phyloP scores from a whole-genome alignment of 108 stramenopile genomes.

The Nitzschia sp. region DNA sequence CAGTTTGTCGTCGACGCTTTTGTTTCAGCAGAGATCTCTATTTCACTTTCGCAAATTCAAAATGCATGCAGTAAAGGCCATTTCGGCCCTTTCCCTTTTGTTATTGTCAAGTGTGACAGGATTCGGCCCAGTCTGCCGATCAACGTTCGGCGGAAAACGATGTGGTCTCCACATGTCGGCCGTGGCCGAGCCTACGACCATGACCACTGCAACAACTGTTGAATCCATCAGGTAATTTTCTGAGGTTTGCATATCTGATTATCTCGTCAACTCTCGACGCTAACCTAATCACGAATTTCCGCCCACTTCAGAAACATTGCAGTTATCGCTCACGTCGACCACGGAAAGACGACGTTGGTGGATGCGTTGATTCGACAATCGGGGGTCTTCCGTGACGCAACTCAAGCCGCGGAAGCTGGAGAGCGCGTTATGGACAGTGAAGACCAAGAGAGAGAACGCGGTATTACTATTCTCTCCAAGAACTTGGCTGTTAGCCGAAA shows the following conservation, averaged over 20 bases:
- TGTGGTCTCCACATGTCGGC: constrained; percentile 6
- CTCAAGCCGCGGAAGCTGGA: constrained; percentile 88
- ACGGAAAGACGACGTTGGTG: constrained; percentile 97
- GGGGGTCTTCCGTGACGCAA: constrained; percentile 91
- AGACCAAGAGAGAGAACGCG: constrained; percentile 97
- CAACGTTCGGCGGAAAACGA: constrained; percentile 2
- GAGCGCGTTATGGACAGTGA: constrained; percentile 97
- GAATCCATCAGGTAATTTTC: constrained; percentile 1
- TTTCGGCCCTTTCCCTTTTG: constrained; percentile 1
- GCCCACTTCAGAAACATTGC: constrained; percentile 59
- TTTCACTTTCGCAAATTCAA: too few relatives aligned
- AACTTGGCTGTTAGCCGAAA: constrained; percentile 93
- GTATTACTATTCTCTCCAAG: constrained; percentile 99
- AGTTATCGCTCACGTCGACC: constrained; percentile 94
- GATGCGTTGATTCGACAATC: constrained; percentile 94
- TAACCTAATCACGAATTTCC: background rate
- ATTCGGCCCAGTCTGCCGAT: background rate
- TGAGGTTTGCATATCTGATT: too few relatives aligned
- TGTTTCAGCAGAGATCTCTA: too few relatives aligned
- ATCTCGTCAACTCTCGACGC: too few relatives aligned
- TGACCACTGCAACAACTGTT: background rate
- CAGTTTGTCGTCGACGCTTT: too few relatives aligned
- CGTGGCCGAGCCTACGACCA: constrained; percentile 14
- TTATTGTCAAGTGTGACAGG: background rate
- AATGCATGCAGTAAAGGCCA: constrained; percentile 14